Evolutionary conservation across 768 basidiomycete species (phyloP).

Genomic region (Mycena leptocephala): DNA sequence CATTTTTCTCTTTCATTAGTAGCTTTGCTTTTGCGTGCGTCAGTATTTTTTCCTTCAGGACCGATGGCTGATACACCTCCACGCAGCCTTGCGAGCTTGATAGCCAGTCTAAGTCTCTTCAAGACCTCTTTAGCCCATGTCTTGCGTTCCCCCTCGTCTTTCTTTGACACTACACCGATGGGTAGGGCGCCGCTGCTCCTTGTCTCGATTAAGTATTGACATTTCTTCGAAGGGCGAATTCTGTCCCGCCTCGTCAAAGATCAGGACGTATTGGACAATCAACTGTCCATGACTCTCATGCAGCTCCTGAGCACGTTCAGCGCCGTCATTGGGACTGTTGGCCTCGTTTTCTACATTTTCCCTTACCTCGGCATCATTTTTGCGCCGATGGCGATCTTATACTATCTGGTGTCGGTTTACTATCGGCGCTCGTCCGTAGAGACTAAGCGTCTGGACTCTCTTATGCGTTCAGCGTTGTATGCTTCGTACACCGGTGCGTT

Average conservation of each 20-base stretch:
- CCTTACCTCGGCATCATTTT: slow-evolving; percentile 80
- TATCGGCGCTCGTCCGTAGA: slow-evolving; percentile 77
- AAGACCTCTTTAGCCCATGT: slow-evolving; percentile 70
- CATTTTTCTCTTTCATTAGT: slow-evolving; percentile 66
- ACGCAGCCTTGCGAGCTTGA: slow-evolving; percentile 54
- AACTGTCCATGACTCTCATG: slow-evolving; percentile 63
- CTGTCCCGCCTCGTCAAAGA: slow-evolving; percentile 74
- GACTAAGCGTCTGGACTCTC: slow-evolving; percentile 75
- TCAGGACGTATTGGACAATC: slow-evolving; percentile 71
- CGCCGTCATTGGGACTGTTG: slow-evolving; percentile 69
- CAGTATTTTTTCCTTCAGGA: neutral
- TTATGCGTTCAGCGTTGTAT: slow-evolving; percentile 73
- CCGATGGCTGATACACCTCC: neutral
- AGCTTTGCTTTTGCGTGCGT: slow-evolving; percentile 68
- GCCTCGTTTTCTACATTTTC: slow-evolving; percentile 77
- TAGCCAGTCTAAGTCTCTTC: slow-evolving; percentile 68
- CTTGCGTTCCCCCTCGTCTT: slow-evolving; percentile 73
- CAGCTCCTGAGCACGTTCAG: slow-evolving; percentile 62
- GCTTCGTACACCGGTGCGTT: slow-evolving; percentile 69
- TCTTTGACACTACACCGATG: slow-evolving; percentile 84
- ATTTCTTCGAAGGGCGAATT: slow-evolving; percentile 64
- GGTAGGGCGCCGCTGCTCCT: slow-evolving; percentile 54
- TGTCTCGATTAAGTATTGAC: neutral
- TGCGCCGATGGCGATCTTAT: slow-evolving; percentile 66
- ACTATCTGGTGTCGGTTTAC: slow-evolving; percentile 68